Percentiles rank a stretch among this genome's conserved stretches.
Evolutionary conservation across 2,329 filamentous ascomycete species (phyloP).

Genomic region (Ophiostoma triangulosporum): DNA sequence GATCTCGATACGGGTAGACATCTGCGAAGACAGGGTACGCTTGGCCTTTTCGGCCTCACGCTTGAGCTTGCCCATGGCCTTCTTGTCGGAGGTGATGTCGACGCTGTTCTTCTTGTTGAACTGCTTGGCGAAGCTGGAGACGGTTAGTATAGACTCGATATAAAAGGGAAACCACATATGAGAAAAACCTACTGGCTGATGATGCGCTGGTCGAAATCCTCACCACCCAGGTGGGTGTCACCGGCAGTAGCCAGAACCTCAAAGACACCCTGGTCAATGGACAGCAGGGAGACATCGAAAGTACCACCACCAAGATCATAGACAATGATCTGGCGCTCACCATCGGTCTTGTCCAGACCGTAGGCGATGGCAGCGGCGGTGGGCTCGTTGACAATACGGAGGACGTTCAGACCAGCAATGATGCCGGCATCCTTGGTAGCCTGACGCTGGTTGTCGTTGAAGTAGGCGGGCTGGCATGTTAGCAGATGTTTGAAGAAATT

Average conservation of each 20-base stretch:
- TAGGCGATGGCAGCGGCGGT: slow-evolving; percentile 93
- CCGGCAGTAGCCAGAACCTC: slow-evolving; percentile 89
- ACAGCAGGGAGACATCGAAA: slow-evolving; percentile 87
- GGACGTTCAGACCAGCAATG: slow-evolving; percentile 87
- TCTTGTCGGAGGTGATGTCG: slow-evolving; percentile 84
- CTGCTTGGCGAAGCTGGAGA: slow-evolving; percentile 61
- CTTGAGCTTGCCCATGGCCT: slow-evolving; percentile 99
- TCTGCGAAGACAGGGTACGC: slow-evolving; percentile 89
- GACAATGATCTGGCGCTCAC: slow-evolving; percentile 79
- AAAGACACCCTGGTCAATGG: slow-evolving; percentile 83
- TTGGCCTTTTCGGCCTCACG: slow-evolving; percentile 99
- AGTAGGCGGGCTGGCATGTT: slow-evolving; percentile 59
- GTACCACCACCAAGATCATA: slow-evolving; percentile 92
- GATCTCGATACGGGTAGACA: slow-evolving; percentile 88
- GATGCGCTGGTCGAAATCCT: slow-evolving; percentile 96
- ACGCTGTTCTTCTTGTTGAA: slow-evolving; percentile 98
- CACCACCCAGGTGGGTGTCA: slow-evolving; percentile 95
- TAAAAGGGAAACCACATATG: not conserved
- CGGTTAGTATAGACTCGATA: not conserved
- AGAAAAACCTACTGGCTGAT: slow-evolving; percentile 60
- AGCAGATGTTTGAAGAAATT: not conserved
- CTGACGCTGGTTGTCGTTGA: slow-evolving; percentile 96
- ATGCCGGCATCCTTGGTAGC: slow-evolving; percentile 89
- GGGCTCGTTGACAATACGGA: slow-evolving; percentile 93
- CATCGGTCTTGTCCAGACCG: slow-evolving; percentile 74